A percentile compares a stretch with the other conserved stretches of the same genome.
These are phyloP conservation scores for Bassia scoparia DNA, from an alignment of 148 eudicot genomes.

Conservation along the genomic window DNA sequence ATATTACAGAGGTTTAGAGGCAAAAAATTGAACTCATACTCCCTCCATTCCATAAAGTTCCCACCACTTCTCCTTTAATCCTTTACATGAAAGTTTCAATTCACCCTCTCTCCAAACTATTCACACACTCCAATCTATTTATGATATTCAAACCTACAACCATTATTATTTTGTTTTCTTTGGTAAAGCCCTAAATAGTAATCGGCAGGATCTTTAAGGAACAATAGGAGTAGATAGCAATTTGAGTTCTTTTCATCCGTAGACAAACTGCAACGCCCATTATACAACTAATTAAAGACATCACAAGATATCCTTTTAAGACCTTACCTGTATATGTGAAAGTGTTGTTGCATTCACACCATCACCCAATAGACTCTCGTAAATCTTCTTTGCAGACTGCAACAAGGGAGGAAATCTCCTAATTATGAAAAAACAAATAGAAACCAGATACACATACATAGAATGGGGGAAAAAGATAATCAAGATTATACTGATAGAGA, in stretches of 20 bases:
- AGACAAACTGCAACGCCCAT: neutral
- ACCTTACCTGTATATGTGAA: slow-evolving; percentile 83
- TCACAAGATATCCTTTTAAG: slow-evolving; percentile 1
- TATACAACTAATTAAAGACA: neutral
- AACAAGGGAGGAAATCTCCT: slow-evolving; percentile 16
- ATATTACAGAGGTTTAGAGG: neutral
- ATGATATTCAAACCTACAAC: too few relatives aligned
- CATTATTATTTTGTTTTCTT: too few relatives aligned
- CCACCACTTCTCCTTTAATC: too few relatives aligned
- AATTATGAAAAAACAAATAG: slow-evolving; percentile 5
- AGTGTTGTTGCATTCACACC: slow-evolving; percentile 62
- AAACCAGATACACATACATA: neutral
- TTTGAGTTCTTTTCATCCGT: slow-evolving; percentile 5
- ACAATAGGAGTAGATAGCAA: neutral
- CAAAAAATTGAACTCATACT: too few relatives aligned
- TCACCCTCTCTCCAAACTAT: too few relatives aligned
- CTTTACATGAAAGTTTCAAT: too few relatives aligned
- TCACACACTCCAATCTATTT: too few relatives aligned
- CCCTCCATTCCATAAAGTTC: too few relatives aligned
- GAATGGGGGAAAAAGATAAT: neutral
- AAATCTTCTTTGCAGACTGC: slow-evolving; percentile 89
- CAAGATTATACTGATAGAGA: neutral
- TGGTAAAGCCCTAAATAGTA: too few relatives aligned
- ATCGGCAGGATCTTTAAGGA: too few relatives aligned
- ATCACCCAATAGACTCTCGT: slow-evolving; percentile 80